Evolutionary conservation across 2,329 filamentous ascomycete species (phyloP).

Genomic region (Ceratocystis diversiconidia): DNA sequence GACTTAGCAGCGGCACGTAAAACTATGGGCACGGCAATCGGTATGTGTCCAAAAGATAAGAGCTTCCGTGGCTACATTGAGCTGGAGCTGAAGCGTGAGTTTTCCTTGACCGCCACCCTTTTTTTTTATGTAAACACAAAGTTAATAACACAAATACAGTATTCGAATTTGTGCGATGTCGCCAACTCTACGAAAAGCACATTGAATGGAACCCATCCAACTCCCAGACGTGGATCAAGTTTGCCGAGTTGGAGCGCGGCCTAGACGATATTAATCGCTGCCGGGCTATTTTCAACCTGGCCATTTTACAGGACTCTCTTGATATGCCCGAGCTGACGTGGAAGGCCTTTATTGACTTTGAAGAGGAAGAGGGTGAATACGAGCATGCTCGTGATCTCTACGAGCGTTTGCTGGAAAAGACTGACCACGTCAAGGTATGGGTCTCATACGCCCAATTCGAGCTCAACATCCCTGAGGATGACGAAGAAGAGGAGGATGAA

Average conservation of each 20-base stretch:
- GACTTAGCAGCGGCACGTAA: slow-evolving; percentile 71
- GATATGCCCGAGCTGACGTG: slow-evolving; percentile 97
- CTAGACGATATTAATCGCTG: slow-evolving; percentile 81
- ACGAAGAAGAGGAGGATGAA: slow-evolving; percentile 41
- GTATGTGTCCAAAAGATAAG: slow-evolving; percentile 91
- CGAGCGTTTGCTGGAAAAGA: slow-evolving; percentile 82
- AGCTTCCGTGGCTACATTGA: slow-evolving; percentile 89
- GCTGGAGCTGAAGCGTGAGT: slow-evolving; percentile 57
- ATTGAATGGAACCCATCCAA: slow-evolving; percentile 85
- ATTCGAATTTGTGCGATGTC: slow-evolving; percentile 85
- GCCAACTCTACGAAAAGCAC: slow-evolving; percentile 85
- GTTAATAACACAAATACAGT: slow-evolving; percentile 27
- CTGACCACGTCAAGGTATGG: slow-evolving; percentile 99
- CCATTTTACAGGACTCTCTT: slow-evolving; percentile 63
- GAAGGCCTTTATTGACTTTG: slow-evolving; percentile 98
- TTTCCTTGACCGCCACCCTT: not conserved
- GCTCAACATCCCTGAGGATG: slow-evolving; percentile 74
- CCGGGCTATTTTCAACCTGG: slow-evolving; percentile 83
- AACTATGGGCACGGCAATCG: slow-evolving; percentile 76
- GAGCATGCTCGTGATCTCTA: slow-evolving; percentile 69
- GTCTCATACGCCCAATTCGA: slow-evolving; percentile 98
- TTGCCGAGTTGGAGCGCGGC: slow-evolving; percentile 81
- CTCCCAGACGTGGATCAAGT: slow-evolving; percentile 89
- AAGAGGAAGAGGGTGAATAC: slow-evolving; percentile 89
- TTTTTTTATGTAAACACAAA: not conserved